phyloP scores from a whole-genome alignment of 192 early-diverging fungal genomes.

The Chytriomyces hyalinus region DNA sequence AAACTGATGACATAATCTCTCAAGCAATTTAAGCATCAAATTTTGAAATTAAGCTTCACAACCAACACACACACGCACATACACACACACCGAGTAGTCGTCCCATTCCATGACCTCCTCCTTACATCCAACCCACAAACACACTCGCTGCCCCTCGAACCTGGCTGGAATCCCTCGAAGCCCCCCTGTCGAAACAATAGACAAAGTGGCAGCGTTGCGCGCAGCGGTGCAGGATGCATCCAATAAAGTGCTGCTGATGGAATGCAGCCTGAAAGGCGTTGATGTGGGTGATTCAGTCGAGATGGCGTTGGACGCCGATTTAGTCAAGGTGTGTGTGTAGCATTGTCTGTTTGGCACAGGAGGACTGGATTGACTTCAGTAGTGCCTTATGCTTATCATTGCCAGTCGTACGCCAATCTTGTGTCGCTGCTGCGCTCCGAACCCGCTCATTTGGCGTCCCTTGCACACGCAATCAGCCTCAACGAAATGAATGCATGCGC shows the following conservation, averaged over 20 bases:
- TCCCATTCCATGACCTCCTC: too few species aligned
- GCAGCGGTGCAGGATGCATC: not conserved
- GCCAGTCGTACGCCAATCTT: constrained; percentile 89
- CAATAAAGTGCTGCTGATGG: not conserved
- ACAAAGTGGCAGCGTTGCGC: not conserved
- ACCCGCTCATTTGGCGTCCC: constrained; percentile 87
- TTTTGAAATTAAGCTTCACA: too few species aligned
- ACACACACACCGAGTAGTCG: too few species aligned
- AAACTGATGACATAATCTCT: too few species aligned
- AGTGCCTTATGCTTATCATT: not conserved
- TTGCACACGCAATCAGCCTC: constrained; percentile 82
- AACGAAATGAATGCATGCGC: constrained; percentile 92
- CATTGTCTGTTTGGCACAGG: not conserved
- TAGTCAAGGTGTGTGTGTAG: not conserved
- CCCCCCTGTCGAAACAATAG: not conserved
- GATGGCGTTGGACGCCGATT: not conserved
- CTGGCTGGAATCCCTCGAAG: not conserved
- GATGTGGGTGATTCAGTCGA: not conserved
- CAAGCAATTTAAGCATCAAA: too few species aligned
- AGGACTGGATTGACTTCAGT: not conserved
- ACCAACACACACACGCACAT: too few species aligned
- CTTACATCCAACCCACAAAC: too few species aligned
- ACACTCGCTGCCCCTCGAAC: not conserved
- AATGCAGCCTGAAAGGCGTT: not conserved
- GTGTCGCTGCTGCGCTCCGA: constrained; percentile 92